Conservation (phyloP, 2,329 filamentous ascomycete species). For the Fusarium hainanense region DNA sequence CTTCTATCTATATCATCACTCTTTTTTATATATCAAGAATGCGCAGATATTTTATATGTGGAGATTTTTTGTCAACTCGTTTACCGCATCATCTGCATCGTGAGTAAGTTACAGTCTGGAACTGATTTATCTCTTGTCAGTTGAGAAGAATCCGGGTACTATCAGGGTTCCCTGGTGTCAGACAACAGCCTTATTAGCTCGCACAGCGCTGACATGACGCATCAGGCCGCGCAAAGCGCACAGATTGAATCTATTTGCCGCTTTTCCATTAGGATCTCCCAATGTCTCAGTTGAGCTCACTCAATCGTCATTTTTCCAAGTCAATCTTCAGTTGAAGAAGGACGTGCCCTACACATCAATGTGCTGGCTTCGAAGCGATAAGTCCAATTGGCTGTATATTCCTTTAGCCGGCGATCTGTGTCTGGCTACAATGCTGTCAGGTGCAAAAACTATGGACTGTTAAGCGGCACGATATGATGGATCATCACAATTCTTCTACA, state of each 20-base stretch:
- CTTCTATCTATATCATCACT: background rate
- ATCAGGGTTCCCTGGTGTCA: background rate
- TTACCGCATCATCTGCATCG: background rate
- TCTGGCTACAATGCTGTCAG: conserved; percentile 3
- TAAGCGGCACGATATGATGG: background rate
- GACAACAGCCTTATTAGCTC: background rate
- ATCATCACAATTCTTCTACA: background rate
- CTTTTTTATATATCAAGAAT: background rate
- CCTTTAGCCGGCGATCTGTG: background rate
- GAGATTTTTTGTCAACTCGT: background rate
- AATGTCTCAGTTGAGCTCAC: conserved; percentile 9
- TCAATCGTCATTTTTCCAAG: background rate
- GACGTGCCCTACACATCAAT: background rate
- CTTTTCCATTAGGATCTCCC: background rate
- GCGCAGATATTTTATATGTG: background rate
- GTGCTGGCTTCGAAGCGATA: background rate
- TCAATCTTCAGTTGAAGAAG: background rate
- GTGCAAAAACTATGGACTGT: conserved; percentile 7
- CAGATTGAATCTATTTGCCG: background rate
- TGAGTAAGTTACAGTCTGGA: background rate
- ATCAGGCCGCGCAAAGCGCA: background rate
- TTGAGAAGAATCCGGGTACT: background rate
- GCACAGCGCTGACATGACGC: background rate
- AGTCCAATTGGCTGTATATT: conserved; percentile 16
- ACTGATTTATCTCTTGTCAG: too few species aligned